Evolutionary conservation across 129 eudicot genomes (phyloP), one percentile per base, ranked within the genome.

Genomic region (Mikania micrantha): DNA sequence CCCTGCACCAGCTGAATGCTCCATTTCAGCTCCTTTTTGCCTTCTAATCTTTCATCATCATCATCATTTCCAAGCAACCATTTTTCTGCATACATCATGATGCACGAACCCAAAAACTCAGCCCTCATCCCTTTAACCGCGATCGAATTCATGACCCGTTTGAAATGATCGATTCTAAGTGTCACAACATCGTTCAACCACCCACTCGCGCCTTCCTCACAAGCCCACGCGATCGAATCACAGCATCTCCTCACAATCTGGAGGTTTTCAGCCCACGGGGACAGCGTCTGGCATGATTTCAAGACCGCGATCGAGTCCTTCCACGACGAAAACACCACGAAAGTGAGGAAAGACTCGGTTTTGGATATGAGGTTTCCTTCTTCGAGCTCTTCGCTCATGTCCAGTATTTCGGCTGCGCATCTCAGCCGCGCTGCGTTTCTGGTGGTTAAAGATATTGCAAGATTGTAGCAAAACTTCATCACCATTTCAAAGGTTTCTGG

Each of bases 201-300:
- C 86, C 82, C 77, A 35, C 61, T 63, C 54, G 48, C 79, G 39
- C 45, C 64, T 19, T 74, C 80, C 29, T 44, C 40, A 13, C 70
- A 74, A 40, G 81, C 83, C 83, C 80, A 72, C 63, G 95, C 71
- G 15, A 82, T 78, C 4, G 95, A 80, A 39, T 90, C 95, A 29
- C 88, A 83, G 40, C 97, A 91, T 72, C 92, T 91, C 21, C 92
- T n/a, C 2, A 85, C 83, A 13, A 91, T 79, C 64, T 87, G 97
- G 67, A 91, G 85, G 71, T 83, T 91, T 67, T 87, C 90, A n/a
- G 97, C 90, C 95, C 92, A 91, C n/a, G 95, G 95, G 4, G 92
- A 83, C 16, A 91, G 80, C 13, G 62, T 66, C 62, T 91, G 83
- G 36, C 97, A 91, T 4, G 87, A 73, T 32, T 81, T 91, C 11